A percentile compares a stretch with the other conserved stretches of the same genome.
Conservation (phyloP, 176 grass and related monocot species). For the Dendrocalamus sinicus region DNA sequence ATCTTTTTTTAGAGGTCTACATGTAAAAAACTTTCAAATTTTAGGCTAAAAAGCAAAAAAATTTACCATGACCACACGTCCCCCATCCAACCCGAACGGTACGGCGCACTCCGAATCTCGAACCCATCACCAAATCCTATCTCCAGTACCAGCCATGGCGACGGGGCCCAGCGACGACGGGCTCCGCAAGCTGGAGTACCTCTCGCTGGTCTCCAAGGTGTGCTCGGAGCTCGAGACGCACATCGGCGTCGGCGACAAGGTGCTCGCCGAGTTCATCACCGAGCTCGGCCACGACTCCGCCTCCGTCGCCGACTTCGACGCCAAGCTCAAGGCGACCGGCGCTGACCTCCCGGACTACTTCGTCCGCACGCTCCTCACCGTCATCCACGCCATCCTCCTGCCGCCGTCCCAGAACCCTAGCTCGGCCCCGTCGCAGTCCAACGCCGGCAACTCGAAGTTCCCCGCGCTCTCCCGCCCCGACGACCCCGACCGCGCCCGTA, state of each 20-base stretch:
- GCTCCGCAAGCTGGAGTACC: constrained; percentile 51
- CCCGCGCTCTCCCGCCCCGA: constrained; percentile 69
- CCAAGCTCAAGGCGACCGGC: constrained; percentile 42
- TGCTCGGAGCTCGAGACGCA: constrained; percentile 65
- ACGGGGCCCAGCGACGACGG: constrained; percentile 21
- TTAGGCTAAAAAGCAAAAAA: too few species aligned
- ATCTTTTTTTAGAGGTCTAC: too few species aligned
- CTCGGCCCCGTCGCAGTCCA: not conserved
- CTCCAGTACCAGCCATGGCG: constrained; percentile 24
- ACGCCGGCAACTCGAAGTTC: constrained; percentile 49
- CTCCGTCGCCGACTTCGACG: constrained; percentile 53
- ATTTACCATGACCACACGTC: too few species aligned
- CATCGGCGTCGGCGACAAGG: constrained; percentile 42
- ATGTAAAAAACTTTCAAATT: too few species aligned
- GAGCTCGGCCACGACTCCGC: constrained; percentile 53
- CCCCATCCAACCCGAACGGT: too few species aligned
- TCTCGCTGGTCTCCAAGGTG: constrained; percentile 62
- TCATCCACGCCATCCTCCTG: constrained; percentile 62
- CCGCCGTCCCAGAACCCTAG: constrained; percentile 9
- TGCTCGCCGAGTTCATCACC: constrained; percentile 62
- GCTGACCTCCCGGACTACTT: constrained; percentile 56
- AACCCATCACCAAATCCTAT: constrained; percentile 46
- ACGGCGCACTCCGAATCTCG: not conserved
- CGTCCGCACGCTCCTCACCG: constrained; percentile 57
- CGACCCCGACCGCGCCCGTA: constrained; percentile 62